phyloP scores from a whole-genome alignment of 2,329 filamentous ascomycete genomes.

The Calonectria fujianensis region DNA sequence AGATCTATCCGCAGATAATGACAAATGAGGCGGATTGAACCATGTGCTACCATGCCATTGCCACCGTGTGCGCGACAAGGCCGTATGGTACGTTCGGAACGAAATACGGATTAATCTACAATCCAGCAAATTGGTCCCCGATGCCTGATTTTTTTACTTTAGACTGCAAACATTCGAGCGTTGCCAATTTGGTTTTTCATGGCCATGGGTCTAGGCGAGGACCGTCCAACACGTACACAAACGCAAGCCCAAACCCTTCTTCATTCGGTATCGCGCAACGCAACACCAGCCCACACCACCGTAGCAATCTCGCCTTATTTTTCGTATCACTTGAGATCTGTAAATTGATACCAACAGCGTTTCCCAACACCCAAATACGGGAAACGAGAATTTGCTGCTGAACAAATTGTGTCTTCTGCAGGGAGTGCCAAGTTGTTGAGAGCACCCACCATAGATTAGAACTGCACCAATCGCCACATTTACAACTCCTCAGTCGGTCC shows the following conservation, averaged over 20 bases:
- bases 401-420: background rate
- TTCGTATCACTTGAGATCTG: background rate
- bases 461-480: no score
- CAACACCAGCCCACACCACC: background rate
- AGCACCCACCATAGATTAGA: no score
- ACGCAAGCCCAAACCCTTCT: background rate
- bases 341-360: background rate
- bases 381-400: background rate
- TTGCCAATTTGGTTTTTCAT: background rate
- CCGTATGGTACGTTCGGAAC: background rate
- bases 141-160: background rate
- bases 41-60: background rate
- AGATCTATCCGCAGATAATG: background rate
- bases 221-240: background rate
- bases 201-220: background rate
- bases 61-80: background rate
- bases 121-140: background rate
- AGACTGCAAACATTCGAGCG: background rate
- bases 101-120: background rate
- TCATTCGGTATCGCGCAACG: background rate
- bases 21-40: background rate
- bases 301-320: background rate
- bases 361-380: background rate
- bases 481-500: no score
- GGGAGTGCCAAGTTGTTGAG: background rate